Base-by-base conservation (phyloP, 345 rosid genomes). In the Rhodamnia rubescens region DNA sequence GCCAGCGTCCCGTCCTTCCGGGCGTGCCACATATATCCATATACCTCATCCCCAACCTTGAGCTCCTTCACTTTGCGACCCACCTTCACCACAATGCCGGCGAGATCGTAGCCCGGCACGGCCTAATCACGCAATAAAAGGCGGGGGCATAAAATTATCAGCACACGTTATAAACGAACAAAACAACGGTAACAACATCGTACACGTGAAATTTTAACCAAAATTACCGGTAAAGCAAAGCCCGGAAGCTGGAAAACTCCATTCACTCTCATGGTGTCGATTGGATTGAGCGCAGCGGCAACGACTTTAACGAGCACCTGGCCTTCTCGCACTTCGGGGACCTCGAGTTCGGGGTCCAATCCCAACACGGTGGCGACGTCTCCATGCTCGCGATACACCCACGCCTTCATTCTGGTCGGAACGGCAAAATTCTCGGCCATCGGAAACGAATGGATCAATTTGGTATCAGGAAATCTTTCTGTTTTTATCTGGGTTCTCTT, bases 51-150 rank as follows among this genome's bases (percentile, higher is more conserved):
- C 32, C 98, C 98, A 85, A 88, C 94, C 87, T 92, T 93, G 13
- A 95, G 90, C 47, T 88, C 92, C 86, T 92, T 93, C 84, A 96
- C 99, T 85, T 88, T 61, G 86, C 88, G 89, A 6, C 98, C 96
- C 36, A 92, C 92, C 55, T 93, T 92, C 32, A 93, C 95, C 85
- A 96, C 98, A 61, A 95, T 89, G 50, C 99, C 99, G 2, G 98
- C 92, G 57, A 96, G 96, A 87, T 96, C 96, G 82, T 96, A 96
- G 52, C 98, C 98, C 81, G 98, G 99, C 86, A 94, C 95, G 54
- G 95, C 94, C 98, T 96, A 85, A 21, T 50, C 78, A 52, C 24
- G 55, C 53, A 21, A 57, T 26, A 9, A 42, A 42, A 5, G 21
- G 44, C 14, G 2, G 64, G 51, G 36, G 6, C 57, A 29, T 0